Base-by-base conservation (phyloP, 2,329 filamentous ascomycete genomes). In the Coleophoma eucalyptorum region DNA sequence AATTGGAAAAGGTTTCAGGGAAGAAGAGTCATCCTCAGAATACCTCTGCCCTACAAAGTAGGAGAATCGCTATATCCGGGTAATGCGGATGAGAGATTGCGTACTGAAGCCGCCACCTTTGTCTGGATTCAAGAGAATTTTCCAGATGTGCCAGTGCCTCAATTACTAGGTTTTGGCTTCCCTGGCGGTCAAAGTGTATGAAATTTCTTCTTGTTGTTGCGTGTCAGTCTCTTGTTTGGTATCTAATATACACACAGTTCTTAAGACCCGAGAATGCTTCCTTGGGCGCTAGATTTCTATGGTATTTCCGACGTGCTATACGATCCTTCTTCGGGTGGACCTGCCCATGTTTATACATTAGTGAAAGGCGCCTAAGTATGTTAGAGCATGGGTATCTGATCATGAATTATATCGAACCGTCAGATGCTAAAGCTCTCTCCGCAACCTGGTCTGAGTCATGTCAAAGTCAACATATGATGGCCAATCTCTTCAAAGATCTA, bases 51-150 rank as follows among this genome's bases (percentile, higher is more conserved):
- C 20, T 66, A 65, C 54, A 67, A 67, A 46, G 55, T 71, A 5
- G 72, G 70, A 10, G 72, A 74, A 49, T 50, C 48, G 13, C 51
- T 43, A 19, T 52, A 62, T 49, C 69, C 70, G 12, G 72, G 71
- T 12, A 73, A 66, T 40, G 63, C 66, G 13, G 67, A 75, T 33
- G 72, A 76, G 60, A 76, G 76, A 61, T 16, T 75, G 2, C 54
- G 63, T 16, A 59, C 59, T 50, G 70, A 74, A 58, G 69, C 64
- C 12, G 70, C 64, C 2, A 69, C 69, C 2, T 74, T 68, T 54
- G 59, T 66, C 19, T 73, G 67, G 68, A 58, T 73, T 4, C 56
- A 67, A 35, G 58, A 68, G 15, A 56, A 72, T 43, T 72, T 67
- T 51, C 66, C 67, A 8, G 48, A 58, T 37, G 57, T 75, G 21